Percentiles rank a stretch among this genome's conserved stretches.
Conservation (phyloP, 495 filamentous ascomycete genomes). For the Sporormia fimetaria region DNA sequence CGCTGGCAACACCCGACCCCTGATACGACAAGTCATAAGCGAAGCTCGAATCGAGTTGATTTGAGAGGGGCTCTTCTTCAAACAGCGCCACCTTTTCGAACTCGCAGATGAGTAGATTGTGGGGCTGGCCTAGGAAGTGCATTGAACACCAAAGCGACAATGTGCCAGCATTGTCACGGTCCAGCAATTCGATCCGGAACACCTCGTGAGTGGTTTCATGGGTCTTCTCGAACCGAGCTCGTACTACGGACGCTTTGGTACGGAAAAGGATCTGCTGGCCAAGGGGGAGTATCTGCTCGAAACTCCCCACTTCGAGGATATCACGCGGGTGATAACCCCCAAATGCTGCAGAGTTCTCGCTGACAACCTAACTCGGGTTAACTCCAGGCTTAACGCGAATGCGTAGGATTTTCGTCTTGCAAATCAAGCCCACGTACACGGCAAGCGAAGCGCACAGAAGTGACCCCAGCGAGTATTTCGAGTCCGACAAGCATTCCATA, state of each 20-base stretch:
- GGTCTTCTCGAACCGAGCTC: not conserved
- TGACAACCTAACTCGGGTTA: too few relatives aligned
- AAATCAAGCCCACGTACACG: too few relatives aligned
- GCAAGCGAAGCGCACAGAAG: not conserved
- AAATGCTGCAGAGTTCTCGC: slow-evolving; percentile 11
- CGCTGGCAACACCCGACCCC: too few relatives aligned
- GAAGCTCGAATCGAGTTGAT: too few relatives aligned
- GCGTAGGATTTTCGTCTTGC: too few relatives aligned
- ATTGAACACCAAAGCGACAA: slow-evolving; percentile 14
- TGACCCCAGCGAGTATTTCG: not conserved
- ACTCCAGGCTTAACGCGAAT: too few relatives aligned
- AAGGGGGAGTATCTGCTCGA: slow-evolving; percentile 4
- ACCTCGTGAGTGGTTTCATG: slow-evolving; percentile 5
- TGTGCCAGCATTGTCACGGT: slow-evolving; percentile 2
- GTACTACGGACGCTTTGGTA: not conserved
- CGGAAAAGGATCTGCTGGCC: slow-evolving; percentile 4
- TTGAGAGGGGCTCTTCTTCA: too few relatives aligned
- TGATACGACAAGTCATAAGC: too few relatives aligned
- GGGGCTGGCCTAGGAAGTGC: slow-evolving; percentile 3
- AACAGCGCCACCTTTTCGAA: too few relatives aligned
- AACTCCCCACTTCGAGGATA: slow-evolving; percentile 6
- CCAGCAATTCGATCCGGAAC: slow-evolving; percentile 9
- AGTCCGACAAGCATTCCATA: slow-evolving; percentile 17
- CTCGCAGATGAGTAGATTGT: slow-evolving; percentile 11
- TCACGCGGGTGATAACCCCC: slow-evolving; percentile 4